A percentile compares a stretch with the other conserved stretches of the same genome.
These are phyloP conservation scores for Carex littledalei DNA, from an alignment of 176 grass and related monocot genomes.

Conservation along the genomic window DNA sequence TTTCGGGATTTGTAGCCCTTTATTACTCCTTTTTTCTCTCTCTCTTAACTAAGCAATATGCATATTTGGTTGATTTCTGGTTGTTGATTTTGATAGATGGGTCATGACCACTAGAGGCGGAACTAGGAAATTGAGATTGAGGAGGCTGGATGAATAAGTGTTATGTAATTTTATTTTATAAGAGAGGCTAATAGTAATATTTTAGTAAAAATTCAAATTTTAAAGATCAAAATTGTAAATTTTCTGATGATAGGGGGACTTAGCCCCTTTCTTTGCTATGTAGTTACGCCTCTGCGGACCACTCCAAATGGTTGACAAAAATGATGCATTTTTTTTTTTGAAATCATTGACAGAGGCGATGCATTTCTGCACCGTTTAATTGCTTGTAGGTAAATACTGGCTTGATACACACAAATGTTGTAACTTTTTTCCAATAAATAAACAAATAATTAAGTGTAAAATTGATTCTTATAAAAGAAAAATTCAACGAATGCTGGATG, in stretches of 20 bases:
- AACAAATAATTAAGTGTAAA: not conserved
- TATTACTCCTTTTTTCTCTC: not conserved
- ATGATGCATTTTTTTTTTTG: not conserved
- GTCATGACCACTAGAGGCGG: not conserved
- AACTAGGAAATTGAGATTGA: too few relatives aligned
- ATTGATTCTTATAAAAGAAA: not conserved
- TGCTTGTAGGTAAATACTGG: not conserved
- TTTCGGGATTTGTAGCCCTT: not conserved
- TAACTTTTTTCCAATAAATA: not conserved
- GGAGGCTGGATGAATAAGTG: too few relatives aligned
- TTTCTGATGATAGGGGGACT: too few relatives aligned
- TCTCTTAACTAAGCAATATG: conserved; percentile 16
- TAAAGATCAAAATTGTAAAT: too few relatives aligned
- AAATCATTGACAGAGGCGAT: not conserved
- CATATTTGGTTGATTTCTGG: conserved; percentile 6
- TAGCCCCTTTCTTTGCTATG: too few relatives aligned
- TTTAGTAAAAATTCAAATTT: too few relatives aligned
- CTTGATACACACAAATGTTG: not conserved
- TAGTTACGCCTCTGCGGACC: not conserved
- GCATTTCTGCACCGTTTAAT: not conserved
- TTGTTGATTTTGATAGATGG: not conserved
- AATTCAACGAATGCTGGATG: not conserved
- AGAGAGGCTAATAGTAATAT: too few relatives aligned
- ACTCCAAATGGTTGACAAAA: not conserved
- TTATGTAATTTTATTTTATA: too few relatives aligned